These are phyloP conservation scores for Thuidium tamariscinum DNA, from an alignment of 225 moss, liverwort and hornwort species.

Conservation along the genomic window DNA sequence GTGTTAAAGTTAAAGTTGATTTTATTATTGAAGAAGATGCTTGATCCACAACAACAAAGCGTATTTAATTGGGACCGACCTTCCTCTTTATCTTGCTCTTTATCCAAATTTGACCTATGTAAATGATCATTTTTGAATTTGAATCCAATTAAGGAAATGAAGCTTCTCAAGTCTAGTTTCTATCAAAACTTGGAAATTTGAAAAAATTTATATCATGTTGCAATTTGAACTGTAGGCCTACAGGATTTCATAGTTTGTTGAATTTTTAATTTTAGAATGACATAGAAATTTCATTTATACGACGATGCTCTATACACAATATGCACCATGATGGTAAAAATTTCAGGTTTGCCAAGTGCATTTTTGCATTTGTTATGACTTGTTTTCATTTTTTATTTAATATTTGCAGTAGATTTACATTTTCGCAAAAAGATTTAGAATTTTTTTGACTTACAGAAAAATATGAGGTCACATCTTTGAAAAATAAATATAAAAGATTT, in stretches of 20 bases:
- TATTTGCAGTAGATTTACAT: background rate
- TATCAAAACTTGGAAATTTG: background rate
- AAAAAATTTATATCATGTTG: background rate
- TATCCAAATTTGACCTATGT: background rate
- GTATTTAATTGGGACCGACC: too few species aligned
- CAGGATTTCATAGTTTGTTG: accelerated
- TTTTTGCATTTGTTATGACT: background rate
- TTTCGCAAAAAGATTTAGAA: background rate
- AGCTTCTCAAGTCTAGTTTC: background rate
- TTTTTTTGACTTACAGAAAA: background rate
- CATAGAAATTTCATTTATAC: background rate
- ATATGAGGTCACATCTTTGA: background rate
- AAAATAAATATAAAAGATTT: background rate
- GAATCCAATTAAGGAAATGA: background rate
- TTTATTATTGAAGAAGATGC: background rate
- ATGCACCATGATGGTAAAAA: accelerated
- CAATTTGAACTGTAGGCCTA: background rate
- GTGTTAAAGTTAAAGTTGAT: too few species aligned
- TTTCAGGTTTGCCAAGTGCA: background rate
- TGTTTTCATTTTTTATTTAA: background rate
- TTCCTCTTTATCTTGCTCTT: too few species aligned
- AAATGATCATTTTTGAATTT: background rate
- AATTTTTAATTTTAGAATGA: background rate
- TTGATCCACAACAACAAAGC: background rate
- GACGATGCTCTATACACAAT: background rate